phyloP scores from a whole-genome alignment of 2,329 filamentous ascomycete species.

The Aspergillus glaucus region DNA sequence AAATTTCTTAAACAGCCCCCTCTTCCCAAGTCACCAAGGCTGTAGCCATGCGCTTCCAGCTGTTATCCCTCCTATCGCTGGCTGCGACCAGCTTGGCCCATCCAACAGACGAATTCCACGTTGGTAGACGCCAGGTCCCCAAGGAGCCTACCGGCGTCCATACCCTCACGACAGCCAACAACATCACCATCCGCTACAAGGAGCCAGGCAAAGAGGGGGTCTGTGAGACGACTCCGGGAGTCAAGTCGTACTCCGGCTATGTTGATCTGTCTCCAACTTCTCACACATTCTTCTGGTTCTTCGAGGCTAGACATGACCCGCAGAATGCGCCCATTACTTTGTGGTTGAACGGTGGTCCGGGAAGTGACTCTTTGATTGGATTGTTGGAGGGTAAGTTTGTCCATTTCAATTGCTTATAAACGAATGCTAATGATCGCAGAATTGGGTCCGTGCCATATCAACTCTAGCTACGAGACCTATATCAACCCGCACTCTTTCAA shows the following conservation, averaged over 20 bases:
- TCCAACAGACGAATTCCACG: conserved; percentile 2
- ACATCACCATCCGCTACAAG: conserved; percentile 53
- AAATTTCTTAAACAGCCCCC: no score
- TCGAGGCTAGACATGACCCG: conserved; percentile 49
- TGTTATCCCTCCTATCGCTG: conserved; percentile 17
- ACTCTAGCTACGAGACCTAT: conserved; percentile 38
- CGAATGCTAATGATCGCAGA: conserved; percentile 17
- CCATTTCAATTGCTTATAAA: background rate
- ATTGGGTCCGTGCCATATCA: conserved; percentile 40
- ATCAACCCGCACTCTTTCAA: conserved; percentile 57
- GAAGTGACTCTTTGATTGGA: conserved; percentile 38
- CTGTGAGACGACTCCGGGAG: conserved; percentile 51
- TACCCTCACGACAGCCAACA: conserved; percentile 34
- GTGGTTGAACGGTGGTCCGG: conserved; percentile 40
- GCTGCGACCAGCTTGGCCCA: conserved; percentile 9
- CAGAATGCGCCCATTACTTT: conserved; percentile 37
- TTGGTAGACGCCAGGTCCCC: conserved; percentile 27
- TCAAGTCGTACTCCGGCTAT: conserved; percentile 53
- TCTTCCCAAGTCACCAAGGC: no score
- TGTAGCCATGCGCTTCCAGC: no score
- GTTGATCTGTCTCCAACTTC: conserved; percentile 47
- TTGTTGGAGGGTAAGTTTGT: conserved; percentile 31
- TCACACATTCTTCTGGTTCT: conserved; percentile 53
- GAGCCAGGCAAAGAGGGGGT: conserved; percentile 46
- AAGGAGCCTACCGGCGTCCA: conserved; percentile 33